Conservation (phyloP, 2,329 filamentous ascomycete species). For the Fusarium bactridioides region DNA sequence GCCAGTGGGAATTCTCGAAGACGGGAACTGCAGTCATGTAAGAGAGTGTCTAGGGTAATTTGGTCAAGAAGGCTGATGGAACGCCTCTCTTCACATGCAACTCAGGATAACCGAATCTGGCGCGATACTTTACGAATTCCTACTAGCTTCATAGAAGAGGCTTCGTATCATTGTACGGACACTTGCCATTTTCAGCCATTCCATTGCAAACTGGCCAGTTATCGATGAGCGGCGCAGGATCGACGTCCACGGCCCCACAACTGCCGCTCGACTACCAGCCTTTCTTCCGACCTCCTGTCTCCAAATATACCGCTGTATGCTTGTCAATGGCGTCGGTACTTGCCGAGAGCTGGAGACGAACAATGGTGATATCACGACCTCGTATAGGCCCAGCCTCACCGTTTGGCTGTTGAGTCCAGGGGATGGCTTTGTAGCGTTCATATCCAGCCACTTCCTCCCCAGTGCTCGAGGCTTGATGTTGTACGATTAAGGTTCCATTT, state of each 20-base stretch:
- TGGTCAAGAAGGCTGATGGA: background rate
- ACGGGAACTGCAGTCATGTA: background rate
- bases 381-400: background rate
- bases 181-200: constrained; percentile 19
- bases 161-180: background rate
- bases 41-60: background rate
- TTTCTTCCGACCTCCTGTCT: background rate
- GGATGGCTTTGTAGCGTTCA: background rate
- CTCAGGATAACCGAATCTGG: background rate
- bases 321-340: background rate
- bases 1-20: background rate
- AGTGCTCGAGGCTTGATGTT: background rate
- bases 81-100: background rate
- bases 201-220: constrained; percentile 5
- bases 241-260: constrained; percentile 16
- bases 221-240: constrained; percentile 5
- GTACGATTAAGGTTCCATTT: too few species aligned
- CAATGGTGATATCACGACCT: background rate
- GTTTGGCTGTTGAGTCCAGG: background rate
- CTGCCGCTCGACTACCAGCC: background rate
- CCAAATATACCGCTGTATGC: background rate
- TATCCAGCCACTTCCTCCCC: background rate
- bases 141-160: background rate
- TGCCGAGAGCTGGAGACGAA: background rate
- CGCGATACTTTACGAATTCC: background rate